phyloP scores from a whole-genome alignment of 768 basidiomycete genomes.

The Leccinum variicolor region DNA sequence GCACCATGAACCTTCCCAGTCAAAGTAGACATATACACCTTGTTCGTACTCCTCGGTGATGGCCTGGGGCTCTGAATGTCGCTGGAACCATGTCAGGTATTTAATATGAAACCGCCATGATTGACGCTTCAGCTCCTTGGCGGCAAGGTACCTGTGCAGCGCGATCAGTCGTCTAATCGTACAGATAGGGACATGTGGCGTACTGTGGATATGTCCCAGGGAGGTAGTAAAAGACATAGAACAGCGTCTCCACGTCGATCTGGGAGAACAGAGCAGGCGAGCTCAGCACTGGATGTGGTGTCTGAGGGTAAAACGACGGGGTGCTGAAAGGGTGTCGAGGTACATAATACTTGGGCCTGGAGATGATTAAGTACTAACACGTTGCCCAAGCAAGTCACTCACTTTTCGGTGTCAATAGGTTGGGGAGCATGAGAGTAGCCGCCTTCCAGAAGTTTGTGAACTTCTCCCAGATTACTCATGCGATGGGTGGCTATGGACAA shows the following conservation, averaged over 20 bases:
- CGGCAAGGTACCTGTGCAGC: slow-evolving; percentile 76
- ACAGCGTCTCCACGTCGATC: slow-evolving; percentile 94
- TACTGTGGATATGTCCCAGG: slow-evolving; percentile 98
- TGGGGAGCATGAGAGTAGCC: slow-evolving; percentile 86
- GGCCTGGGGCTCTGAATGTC: slow-evolving; percentile 95
- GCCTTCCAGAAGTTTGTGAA: slow-evolving; percentile 92
- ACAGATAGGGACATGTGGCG: not conserved
- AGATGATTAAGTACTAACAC: slow-evolving; percentile 9
- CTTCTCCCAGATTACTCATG: slow-evolving; percentile 83
- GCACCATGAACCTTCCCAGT: slow-evolving; percentile 99
- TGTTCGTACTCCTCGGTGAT: slow-evolving; percentile 99
- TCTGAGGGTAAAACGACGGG: slow-evolving; percentile 92
- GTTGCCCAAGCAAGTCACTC: slow-evolving; percentile 30
- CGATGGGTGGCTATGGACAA: slow-evolving; percentile 60
- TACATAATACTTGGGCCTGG: slow-evolving; percentile 93
- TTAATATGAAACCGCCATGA: slow-evolving; percentile 99
- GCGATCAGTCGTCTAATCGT: not conserved
- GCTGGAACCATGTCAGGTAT: slow-evolving; percentile 99
- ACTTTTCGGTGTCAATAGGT: slow-evolving; percentile 96
- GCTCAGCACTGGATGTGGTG: slow-evolving; percentile 74
- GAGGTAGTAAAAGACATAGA: slow-evolving; percentile 98
- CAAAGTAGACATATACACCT: slow-evolving; percentile 98
- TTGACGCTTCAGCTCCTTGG: slow-evolving; percentile 94
- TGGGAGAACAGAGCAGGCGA: slow-evolving; percentile 84
- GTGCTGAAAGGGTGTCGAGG: slow-evolving; percentile 90